These are phyloP conservation scores for Pulveroboletus sp. DNA, from an alignment of 768 basidiomycete genomes.

Conservation along the genomic window DNA sequence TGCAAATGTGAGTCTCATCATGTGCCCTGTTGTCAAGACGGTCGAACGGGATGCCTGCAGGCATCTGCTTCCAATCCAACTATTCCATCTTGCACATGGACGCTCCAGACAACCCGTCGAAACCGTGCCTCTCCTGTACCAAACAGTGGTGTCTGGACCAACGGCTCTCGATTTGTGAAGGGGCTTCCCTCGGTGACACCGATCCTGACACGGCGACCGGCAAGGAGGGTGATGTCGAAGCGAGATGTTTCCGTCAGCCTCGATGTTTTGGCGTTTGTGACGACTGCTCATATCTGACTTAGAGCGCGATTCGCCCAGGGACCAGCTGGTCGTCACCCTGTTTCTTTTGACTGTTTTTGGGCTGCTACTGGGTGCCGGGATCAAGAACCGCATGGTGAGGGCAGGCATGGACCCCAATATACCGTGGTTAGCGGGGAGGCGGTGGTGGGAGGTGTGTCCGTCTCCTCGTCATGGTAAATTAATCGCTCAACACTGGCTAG, in stretches of 20 bases:
- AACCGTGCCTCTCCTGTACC: slow-evolving; percentile 91
- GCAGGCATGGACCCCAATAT: slow-evolving; percentile 66
- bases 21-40: neutral
- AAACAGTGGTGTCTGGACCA: slow-evolving; percentile 96
- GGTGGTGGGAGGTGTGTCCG: slow-evolving; percentile 81
- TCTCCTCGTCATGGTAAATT: slow-evolving; percentile 17
- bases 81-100: slow-evolving; percentile 83
- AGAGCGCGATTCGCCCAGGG: slow-evolving; percentile 96
- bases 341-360: slow-evolving; percentile 88
- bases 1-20: slow-evolving; percentile 68
- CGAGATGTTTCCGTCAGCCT: slow-evolving; percentile 88
- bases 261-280: slow-evolving; percentile 32
- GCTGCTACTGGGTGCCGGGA: slow-evolving; percentile 77
- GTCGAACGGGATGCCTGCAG: slow-evolving; percentile 38
- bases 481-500: slow-evolving; percentile 20
- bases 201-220: slow-evolving; percentile 93
- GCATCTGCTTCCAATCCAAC: slow-evolving; percentile 88
- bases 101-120: slow-evolving; percentile 77
- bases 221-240: slow-evolving; percentile 94
- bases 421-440: slow-evolving; percentile 59
- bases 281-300: slow-evolving; percentile 23
- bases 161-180: slow-evolving; percentile 79
- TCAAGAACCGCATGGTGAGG: slow-evolving; percentile 79
- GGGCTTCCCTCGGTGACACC: slow-evolving; percentile 79
- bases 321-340: slow-evolving; percentile 89